Evolutionary conservation across 106 monocot genomes (phyloP), one percentile per base, ranked within the genome.

Genomic region (Allium cepa): DNA sequence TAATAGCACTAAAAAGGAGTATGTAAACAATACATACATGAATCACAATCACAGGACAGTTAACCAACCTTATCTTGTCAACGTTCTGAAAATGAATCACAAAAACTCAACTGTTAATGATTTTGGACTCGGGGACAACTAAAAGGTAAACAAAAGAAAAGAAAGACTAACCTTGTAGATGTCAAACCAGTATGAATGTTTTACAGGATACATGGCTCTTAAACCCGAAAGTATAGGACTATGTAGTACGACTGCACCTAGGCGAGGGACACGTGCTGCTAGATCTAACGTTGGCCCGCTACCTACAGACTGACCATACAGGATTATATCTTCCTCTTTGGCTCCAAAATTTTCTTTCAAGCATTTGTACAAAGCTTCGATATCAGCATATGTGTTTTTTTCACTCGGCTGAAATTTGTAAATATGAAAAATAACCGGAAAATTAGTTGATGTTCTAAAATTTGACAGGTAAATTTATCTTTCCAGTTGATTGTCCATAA

Each of bases 331-430:
- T 68, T 75, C 75, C 59, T 67, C 67, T 68, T 68, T 75, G 50
- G 75, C 75, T 46, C 75, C 75, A 53, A 53, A 75, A 18, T 68
- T 75, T 12, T 75, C 68, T 68, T 7, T 46, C 51, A 75, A 68
- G 66, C 75, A 75, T 61, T 75, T 75, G 36, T 68, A 75, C 57
- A 11, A 67, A 75, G 75, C 75, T 60, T 75, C 68, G 49, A 75
- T 75, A 75, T 75, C 75, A 62, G 75, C 75, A 68, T 75, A 75
- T 17, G 75, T 75, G 68, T 75, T 75, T 8, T 75, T 49, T 53
- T 75, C 75, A 62, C 60, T 75, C 68, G 75, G 75, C 75, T 75
- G 60, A 65, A 52, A 68, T 60, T 12, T n/a, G 56, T 10, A 59
- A 75, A 53, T 53, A 7, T 3, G 46, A 45, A 68, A 45, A 56